Conservation (phyloP, 2,329 filamentous ascomycete species). For the Fusarium abutilonis region DNA sequence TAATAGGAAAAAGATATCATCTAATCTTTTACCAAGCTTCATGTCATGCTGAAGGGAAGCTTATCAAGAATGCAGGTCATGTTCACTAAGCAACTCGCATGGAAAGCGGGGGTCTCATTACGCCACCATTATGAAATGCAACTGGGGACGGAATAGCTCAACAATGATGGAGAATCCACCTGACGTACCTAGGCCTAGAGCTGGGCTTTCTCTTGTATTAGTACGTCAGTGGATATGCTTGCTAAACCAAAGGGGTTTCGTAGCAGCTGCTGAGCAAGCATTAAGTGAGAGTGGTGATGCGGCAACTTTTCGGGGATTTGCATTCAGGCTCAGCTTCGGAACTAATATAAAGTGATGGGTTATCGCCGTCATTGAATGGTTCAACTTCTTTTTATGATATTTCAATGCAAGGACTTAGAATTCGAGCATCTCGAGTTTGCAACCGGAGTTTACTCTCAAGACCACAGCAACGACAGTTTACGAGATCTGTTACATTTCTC, state of each 20-base stretch:
- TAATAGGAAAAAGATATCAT: neutral
- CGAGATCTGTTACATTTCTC: slow-evolving; percentile 22
- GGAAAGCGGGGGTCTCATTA: slow-evolving; percentile 42
- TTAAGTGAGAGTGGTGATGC: slow-evolving; percentile 32
- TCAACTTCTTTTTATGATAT: slow-evolving; percentile 28
- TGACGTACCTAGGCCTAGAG: neutral
- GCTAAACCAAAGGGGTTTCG: slow-evolving; percentile 13
- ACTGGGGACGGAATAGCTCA: slow-evolving; percentile 11
- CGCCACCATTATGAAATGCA: slow-evolving; percentile 43
- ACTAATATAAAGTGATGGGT: slow-evolving; percentile 35
- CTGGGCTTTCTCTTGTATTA: slow-evolving; percentile 5
- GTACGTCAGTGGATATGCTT: neutral
- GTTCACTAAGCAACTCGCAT: slow-evolving; percentile 37
- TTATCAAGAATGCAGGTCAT: slow-evolving; percentile 33
- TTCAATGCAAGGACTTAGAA: slow-evolving; percentile 34
- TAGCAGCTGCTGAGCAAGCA: slow-evolving; percentile 43
- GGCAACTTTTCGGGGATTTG: slow-evolving; percentile 17
- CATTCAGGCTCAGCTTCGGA: too few species aligned
- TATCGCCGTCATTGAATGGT: slow-evolving; percentile 32
- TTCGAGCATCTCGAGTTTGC: slow-evolving; percentile 30
- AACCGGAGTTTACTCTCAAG: slow-evolving; percentile 13
- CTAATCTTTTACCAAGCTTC: slow-evolving; percentile 17
- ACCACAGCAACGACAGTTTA: slow-evolving; percentile 13
- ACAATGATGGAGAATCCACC: slow-evolving; percentile 19
- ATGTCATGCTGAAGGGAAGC: slow-evolving; percentile 30